Conservation (phyloP, 257 asterid species). For the Primulina huaijiensis region DNA sequence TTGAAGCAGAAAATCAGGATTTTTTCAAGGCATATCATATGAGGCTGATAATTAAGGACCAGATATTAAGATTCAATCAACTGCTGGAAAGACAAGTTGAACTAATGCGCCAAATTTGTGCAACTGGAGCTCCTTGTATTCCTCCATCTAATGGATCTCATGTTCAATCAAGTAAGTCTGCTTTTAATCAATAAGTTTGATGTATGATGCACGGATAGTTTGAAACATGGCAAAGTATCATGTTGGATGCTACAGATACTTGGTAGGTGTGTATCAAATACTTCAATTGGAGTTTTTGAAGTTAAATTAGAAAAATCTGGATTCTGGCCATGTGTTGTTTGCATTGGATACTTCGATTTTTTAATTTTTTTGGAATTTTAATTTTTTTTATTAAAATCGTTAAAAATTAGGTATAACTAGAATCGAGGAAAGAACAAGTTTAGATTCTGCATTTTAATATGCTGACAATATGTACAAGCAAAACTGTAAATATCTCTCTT, state of each 20-base stretch:
- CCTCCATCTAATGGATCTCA: constrained; percentile 49
- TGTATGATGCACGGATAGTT: neutral
- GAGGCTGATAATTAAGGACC: constrained; percentile 63
- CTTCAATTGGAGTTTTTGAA: neutral
- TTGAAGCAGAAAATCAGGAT: constrained; percentile 54
- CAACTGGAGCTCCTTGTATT: constrained; percentile 32
- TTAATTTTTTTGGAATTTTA: neutral
- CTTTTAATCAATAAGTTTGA: constrained; percentile 6
- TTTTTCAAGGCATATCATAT: constrained; percentile 50
- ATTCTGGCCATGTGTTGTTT: neutral
- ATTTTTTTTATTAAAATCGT: too few species aligned
- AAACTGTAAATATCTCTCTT: neutral
- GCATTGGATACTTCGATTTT: neutral
- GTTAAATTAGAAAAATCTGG: neutral
- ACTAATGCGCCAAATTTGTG: constrained; percentile 41
- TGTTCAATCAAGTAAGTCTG: constrained; percentile 48
- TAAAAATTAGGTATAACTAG: neutral
- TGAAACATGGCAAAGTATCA: neutral
- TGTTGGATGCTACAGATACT: neutral
- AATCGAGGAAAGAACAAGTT: neutral
- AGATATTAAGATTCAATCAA: constrained; percentile 55
- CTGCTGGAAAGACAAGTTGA: constrained; percentile 62
- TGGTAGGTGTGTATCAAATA: neutral
- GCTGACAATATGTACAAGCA: neutral
- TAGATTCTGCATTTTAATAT: neutral